A percentile compares a stretch with the other conserved stretches of the same genome.
phyloP scores from a whole-genome alignment of 805 yeast genomes.

The Tetrapisispora fleetii region DNA sequence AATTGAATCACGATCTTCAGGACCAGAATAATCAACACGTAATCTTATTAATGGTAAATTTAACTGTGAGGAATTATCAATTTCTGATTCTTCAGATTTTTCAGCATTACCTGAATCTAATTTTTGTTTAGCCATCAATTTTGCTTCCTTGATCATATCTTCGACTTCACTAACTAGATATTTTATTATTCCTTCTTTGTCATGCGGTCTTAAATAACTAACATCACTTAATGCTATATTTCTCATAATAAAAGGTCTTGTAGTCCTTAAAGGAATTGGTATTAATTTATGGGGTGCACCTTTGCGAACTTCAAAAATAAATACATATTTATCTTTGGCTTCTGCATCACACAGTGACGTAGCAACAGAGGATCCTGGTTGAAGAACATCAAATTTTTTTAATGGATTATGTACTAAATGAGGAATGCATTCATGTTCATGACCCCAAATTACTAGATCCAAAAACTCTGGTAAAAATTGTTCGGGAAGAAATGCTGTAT shows the following conservation, averaged over 20 bases:
- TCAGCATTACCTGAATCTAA: conserved; percentile 4
- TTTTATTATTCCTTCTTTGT: conserved; percentile 48
- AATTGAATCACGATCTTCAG: conserved; percentile 10
- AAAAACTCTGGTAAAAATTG: conserved; percentile 69
- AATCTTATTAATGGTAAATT: conserved; percentile 78
- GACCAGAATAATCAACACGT: conserved; percentile 77
- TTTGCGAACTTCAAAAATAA: conserved; percentile 54
- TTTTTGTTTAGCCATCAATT: conserved; percentile 35
- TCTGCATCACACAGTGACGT: conserved; percentile 86
- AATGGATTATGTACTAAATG: conserved; percentile 45
- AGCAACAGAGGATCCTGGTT: conserved; percentile 91
- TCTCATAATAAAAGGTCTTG: conserved; percentile 73
- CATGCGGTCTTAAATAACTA: conserved; percentile 50
- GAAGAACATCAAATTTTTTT: conserved; percentile 67
- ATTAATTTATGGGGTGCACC: conserved; percentile 48
- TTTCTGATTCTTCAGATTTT: conserved; percentile 4
- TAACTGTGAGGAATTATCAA: conserved; percentile 23
- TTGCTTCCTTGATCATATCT: conserved; percentile 50
- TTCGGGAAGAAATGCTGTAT: conserved; percentile 79
- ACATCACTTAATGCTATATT: conserved; percentile 46
- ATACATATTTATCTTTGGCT: conserved; percentile 62
- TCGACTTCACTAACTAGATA: conserved; percentile 60
- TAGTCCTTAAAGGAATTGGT: conserved; percentile 38
- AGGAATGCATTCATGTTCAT: conserved; percentile 89
- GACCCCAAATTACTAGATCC: conserved; percentile 91